phyloP scores from a whole-genome alignment of 2,329 filamentous ascomycete genomes.

The Xylaria sp. region DNA sequence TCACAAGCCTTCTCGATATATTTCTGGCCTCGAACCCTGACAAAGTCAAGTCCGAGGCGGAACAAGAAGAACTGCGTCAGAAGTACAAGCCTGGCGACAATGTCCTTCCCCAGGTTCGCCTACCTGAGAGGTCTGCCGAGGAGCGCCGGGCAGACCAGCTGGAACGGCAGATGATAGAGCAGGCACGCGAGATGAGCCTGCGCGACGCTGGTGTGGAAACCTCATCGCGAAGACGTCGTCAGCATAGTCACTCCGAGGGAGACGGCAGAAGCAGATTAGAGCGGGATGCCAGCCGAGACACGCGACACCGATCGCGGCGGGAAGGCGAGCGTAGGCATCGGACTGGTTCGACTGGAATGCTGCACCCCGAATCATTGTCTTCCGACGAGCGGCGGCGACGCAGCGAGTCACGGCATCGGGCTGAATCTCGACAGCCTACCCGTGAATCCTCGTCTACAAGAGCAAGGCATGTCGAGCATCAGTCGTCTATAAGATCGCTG shows the following conservation, averaged over 20 bases:
- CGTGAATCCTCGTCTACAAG: conserved; percentile 53
- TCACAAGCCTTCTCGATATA: conserved; percentile 90
- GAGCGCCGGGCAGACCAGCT: conserved; percentile 69
- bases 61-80: conserved; percentile 78
- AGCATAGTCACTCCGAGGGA: conserved; percentile 47
- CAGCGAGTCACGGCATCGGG: conserved; percentile 57
- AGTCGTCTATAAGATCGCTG: conserved; percentile 86
- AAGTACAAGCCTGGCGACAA: conserved; percentile 85
- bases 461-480: conserved; percentile 79
- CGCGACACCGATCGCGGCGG: conserved; percentile 43
- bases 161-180: conserved; percentile 75
- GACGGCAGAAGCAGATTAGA: conserved; percentile 48
- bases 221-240: conserved; percentile 44
- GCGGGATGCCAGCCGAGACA: conserved; percentile 45
- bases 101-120: conserved; percentile 73
- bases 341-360: conserved; percentile 51
- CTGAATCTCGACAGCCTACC: conserved; percentile 54
- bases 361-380: conserved; percentile 51
- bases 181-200: conserved; percentile 78
- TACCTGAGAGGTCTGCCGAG: conserved; percentile 61
- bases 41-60: conserved; percentile 73
- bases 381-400: conserved; percentile 50
- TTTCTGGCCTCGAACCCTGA: conserved; percentile 82
- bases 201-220: conserved; percentile 68
- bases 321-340: conserved; percentile 47